Percentiles rank a stretch among this genome's conserved stretches.
These are phyloP conservation scores for Aspergillus nanangensis DNA, from an alignment of 495 filamentous ascomycete species.

Conservation along the genomic window DNA sequence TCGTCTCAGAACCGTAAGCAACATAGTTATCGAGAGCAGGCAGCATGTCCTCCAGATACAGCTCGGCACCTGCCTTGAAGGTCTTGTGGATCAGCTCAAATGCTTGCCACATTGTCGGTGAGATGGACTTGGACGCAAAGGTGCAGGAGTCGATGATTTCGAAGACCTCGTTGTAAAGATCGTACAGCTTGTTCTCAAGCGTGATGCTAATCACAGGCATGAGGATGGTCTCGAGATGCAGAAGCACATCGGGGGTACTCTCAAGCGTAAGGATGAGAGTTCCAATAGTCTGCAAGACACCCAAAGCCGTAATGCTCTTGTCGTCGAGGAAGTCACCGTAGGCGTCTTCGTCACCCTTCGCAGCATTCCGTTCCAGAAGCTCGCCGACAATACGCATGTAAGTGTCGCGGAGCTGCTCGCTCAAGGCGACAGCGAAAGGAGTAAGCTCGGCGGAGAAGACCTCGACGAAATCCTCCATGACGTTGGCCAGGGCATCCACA, in stretches of 20 bases:
- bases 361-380: constrained; percentile 74
- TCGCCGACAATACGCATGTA: constrained; percentile 93
- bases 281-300: constrained; percentile 95
- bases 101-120: constrained; percentile 95
- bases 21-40: constrained; percentile 97
- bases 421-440: constrained; percentile 95
- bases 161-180: constrained; percentile 96
- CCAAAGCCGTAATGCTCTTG: constrained; percentile 95
- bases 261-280: constrained; percentile 95
- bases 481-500: constrained; percentile 90
- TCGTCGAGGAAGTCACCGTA: constrained; percentile 93
- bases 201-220: constrained; percentile 97
- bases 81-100: constrained; percentile 95
- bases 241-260: constrained; percentile 89
- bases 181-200: constrained; percentile 94
- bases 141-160: constrained; percentile 99
- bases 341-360: constrained; percentile 69
- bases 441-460: constrained; percentile 95
- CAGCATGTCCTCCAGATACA: constrained; percentile 99
- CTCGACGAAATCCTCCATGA: constrained; percentile 99
- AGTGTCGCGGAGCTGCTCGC: constrained; percentile 93
- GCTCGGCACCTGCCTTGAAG: constrained; percentile 93
- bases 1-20: constrained; percentile 74
- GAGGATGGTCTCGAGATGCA: constrained; percentile 89
- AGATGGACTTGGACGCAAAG: constrained; percentile 94